Conservation (phyloP, 345 rosid species). For the Pelargonium nanum region DNA sequence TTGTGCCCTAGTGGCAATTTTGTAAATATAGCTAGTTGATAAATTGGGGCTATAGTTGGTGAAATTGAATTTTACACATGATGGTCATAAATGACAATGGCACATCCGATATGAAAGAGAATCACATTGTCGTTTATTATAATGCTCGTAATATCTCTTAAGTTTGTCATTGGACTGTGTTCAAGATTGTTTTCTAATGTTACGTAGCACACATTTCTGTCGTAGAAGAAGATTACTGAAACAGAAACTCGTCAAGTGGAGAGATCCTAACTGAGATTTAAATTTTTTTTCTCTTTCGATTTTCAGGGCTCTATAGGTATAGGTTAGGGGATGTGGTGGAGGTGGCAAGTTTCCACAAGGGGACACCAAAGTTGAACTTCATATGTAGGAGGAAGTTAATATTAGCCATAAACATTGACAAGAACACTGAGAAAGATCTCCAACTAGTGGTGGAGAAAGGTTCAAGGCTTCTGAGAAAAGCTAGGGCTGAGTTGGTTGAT, state of each 20-base stretch:
- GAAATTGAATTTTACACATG: background rate
- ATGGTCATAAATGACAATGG: background rate
- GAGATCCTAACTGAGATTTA: no score
- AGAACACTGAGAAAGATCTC: slow-evolving; percentile 88
- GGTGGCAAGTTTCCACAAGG: slow-evolving; percentile 64
- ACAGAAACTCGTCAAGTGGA: no score
- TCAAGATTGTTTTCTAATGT: no score
- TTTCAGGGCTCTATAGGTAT: slow-evolving; percentile 65
- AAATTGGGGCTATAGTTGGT: background rate
- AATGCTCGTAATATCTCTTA: no score
- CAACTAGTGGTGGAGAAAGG: slow-evolving; percentile 73
- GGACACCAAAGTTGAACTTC: slow-evolving; percentile 78
- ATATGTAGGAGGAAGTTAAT: slow-evolving; percentile 81
- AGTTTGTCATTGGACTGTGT: no score
- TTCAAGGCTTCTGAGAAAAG: slow-evolving; percentile 34
- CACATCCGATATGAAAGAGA: background rate
- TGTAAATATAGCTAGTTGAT: background rate
- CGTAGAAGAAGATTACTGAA: no score
- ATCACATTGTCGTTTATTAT: background rate
- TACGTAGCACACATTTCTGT: no score
- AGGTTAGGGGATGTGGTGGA: slow-evolving; percentile 87
- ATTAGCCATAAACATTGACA: slow-evolving; percentile 77
- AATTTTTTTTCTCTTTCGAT: background rate
- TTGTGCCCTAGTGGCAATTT: background rate
- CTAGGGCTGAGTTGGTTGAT: slow-evolving; percentile 61